Percentiles rank a stretch among this genome's conserved stretches.
Evolutionary conservation across 257 asterid species (phyloP).

Genomic region (Rehmannia glutinosa): DNA sequence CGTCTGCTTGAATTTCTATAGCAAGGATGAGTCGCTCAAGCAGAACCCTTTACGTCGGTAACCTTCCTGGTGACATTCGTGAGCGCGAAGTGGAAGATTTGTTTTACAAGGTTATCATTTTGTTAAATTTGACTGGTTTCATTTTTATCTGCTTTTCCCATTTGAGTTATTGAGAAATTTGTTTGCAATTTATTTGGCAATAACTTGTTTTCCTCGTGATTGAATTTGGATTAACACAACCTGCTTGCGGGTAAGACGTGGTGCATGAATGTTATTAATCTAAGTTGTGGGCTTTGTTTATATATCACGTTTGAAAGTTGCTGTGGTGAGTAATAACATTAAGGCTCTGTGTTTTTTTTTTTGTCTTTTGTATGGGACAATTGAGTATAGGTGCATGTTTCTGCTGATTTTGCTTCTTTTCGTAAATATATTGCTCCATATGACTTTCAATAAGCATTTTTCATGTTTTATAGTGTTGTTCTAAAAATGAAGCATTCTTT

Average conservation of each 20-base stretch:
- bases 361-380: too few relatives aligned
- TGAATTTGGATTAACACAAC: background rate
- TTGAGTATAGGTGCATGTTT: too few relatives aligned
- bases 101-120: conserved; percentile 70
- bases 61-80: conserved; percentile 96
- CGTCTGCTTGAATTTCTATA: background rate
- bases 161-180: background rate
- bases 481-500: background rate
- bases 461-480: background rate
- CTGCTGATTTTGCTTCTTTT: background rate
- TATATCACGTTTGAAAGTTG: background rate
- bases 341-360: too few relatives aligned
- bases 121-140: background rate
- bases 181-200: background rate
- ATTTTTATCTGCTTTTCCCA: background rate
- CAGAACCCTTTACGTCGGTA: conserved; percentile 93
- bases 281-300: background rate
- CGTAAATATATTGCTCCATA: background rate
- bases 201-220: background rate
- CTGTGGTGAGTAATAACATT: background rate
- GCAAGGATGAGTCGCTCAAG: conserved; percentile 93
- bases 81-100: conserved; percentile 97
- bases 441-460: background rate
- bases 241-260: too few relatives aligned
- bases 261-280: background rate